These are phyloP conservation scores for Oenanthe javanica DNA, from an alignment of 140 eudicot species.

Conservation along the genomic window DNA sequence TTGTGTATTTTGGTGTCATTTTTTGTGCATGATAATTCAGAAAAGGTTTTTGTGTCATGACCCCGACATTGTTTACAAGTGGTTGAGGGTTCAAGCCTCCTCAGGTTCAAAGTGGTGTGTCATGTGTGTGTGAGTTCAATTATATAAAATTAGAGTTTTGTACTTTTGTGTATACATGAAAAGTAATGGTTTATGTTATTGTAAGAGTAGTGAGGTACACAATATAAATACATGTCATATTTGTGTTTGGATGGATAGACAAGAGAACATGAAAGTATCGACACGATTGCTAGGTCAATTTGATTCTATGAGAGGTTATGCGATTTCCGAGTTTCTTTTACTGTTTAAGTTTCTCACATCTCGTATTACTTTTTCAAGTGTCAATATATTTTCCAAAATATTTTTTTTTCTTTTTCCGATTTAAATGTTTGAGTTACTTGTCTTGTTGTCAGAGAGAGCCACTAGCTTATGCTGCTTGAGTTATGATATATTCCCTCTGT, in stretches of 20 bases:
- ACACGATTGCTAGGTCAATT: neutral
- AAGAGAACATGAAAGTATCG: neutral
- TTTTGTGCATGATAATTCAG: too few species aligned
- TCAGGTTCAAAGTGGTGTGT: neutral
- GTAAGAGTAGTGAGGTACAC: neutral
- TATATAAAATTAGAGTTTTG: neutral
- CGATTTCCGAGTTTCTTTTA: neutral
- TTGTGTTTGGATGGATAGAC: neutral
- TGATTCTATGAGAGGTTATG: neutral
- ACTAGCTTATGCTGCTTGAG: neutral
- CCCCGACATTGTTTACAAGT: neutral
- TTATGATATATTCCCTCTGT: neutral
- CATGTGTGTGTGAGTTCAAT: neutral
- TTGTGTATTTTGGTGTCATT: too few species aligned
- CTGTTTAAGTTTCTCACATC: neutral
- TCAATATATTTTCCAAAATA: neutral
- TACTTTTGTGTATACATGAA: neutral
- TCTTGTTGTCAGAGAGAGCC: neutral
- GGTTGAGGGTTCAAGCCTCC: neutral
- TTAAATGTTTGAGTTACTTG: neutral
- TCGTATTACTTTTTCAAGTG: neutral
- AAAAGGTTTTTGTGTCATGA: neutral
- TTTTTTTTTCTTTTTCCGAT: neutral
- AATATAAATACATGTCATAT: neutral
- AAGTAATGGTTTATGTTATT: neutral